These are phyloP conservation scores for Starmerella asiatica DNA, from an alignment of 805 yeast species.

Conservation along the genomic window DNA sequence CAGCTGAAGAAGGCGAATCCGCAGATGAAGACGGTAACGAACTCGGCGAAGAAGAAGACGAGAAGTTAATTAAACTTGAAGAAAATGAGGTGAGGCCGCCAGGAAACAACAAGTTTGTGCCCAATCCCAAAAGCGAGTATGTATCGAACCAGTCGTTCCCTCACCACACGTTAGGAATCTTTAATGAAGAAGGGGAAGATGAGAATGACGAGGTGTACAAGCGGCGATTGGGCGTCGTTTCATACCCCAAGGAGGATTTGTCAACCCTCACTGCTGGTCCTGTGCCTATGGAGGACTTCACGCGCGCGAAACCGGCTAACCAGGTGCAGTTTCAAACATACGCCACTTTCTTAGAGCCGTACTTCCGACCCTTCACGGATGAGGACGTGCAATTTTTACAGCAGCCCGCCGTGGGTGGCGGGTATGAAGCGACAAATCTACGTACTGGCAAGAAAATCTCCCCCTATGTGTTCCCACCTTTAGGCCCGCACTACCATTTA, in stretches of 20 bases:
- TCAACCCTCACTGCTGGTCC: conserved; percentile 70
- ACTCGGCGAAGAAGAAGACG: background rate
- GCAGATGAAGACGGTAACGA: too few species aligned
- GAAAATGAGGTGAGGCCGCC: background rate
- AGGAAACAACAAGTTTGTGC: conserved; percentile 27
- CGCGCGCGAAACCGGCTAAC: conserved; percentile 69
- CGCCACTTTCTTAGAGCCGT: conserved; percentile 72
- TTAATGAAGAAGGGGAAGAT: conserved; percentile 54
- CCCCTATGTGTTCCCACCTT: conserved; percentile 70
- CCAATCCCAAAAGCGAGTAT: conserved; percentile 64
- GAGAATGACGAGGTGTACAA: conserved; percentile 60
- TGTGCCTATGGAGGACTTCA: conserved; percentile 75
- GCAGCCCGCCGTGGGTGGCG: conserved; percentile 37
- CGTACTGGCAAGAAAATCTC: conserved; percentile 24
- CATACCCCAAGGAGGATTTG: conserved; percentile 73
- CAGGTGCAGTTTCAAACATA: conserved; percentile 89
- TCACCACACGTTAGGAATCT: conserved; percentile 53
- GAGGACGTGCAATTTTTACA: conserved; percentile 70
- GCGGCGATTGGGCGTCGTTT: conserved; percentile 70
- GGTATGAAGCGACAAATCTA: conserved; percentile 22
- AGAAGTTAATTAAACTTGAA: too few species aligned
- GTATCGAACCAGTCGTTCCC: conserved; percentile 60
- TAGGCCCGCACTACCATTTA: conserved; percentile 72
- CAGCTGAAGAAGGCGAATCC: too few species aligned
- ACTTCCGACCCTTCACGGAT: conserved; percentile 58